Evolutionary conservation across 768 basidiomycete species (phyloP).

Genomic region (Lentinula sp.): DNA sequence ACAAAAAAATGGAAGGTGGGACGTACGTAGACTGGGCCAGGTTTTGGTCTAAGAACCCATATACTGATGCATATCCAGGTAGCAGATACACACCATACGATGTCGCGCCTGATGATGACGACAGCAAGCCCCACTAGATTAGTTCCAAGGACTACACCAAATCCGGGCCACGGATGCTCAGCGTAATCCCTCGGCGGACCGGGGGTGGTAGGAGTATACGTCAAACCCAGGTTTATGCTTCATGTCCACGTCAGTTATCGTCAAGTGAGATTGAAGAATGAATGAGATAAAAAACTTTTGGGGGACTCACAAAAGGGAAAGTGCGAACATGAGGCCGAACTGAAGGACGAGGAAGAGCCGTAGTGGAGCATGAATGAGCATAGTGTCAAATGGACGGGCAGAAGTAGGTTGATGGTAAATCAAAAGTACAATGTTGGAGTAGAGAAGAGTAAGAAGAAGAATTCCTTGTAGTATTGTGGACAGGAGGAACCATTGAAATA

Average conservation of each 20-base stretch:
- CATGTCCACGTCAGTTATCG: neutral
- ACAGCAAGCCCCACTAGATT: conserved; percentile 57
- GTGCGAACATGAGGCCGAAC: conserved; percentile 49
- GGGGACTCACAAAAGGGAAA: conserved; percentile 48
- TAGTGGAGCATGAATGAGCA: conserved; percentile 85
- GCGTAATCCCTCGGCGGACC: conserved; percentile 47
- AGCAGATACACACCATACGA: conserved; percentile 72
- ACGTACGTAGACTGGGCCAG: conserved; percentile 59
- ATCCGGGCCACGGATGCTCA: conserved; percentile 66
- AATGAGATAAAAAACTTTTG: neutral
- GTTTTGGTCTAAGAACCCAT: conserved; percentile 57
- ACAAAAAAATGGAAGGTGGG: neutral
- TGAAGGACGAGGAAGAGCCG: conserved; percentile 60
- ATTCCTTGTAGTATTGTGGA: conserved; percentile 72
- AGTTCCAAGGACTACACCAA: conserved; percentile 58
- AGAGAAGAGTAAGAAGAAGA: conserved; percentile 63
- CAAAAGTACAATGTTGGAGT: conserved; percentile 73
- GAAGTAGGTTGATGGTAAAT: conserved; percentile 61
- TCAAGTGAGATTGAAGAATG: too few relatives aligned
- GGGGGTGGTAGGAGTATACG: conserved; percentile 38
- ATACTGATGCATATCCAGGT: conserved; percentile 69
- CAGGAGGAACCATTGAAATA: conserved; percentile 69
- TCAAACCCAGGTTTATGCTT: conserved; percentile 67
- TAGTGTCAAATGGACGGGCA: conserved; percentile 63
- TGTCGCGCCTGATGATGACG: conserved; percentile 50